Conservation (phyloP, 768 basidiomycete species). For the Amanita inopinata region DNA sequence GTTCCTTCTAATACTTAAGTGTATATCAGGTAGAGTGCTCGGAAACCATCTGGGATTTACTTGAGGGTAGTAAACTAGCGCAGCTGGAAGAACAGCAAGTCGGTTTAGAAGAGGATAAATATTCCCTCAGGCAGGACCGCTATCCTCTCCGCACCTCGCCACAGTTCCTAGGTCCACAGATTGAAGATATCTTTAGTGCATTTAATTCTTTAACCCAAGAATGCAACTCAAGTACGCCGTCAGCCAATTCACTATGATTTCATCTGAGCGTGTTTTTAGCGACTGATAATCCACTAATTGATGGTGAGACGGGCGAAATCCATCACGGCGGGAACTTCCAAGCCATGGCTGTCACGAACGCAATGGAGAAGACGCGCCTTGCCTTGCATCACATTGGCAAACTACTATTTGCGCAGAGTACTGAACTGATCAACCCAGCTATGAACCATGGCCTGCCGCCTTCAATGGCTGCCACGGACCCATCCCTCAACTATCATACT, state of each 20-base stretch:
- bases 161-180: constrained; percentile 73
- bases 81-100: constrained; percentile 54
- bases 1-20: background rate
- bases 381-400: constrained; percentile 62
- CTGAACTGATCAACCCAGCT: constrained; percentile 69
- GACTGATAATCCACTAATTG: constrained; percentile 76
- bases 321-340: constrained; percentile 88
- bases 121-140: constrained; percentile 66
- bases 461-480: constrained; percentile 63
- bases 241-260: constrained; percentile 6
- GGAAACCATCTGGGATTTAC: constrained; percentile 46
- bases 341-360: constrained; percentile 65
- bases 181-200: constrained; percentile 64
- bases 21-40: constrained; percentile 49
- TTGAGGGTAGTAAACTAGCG: constrained; percentile 55
- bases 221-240: constrained; percentile 64
- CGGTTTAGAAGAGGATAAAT: constrained; percentile 53
- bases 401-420: constrained; percentile 57
- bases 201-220: constrained; percentile 53
- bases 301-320: constrained; percentile 51
- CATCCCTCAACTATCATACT: constrained; percentile 66
- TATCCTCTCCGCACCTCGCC: constrained; percentile 60
- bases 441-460: constrained; percentile 78
- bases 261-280: constrained; percentile 40
- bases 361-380: constrained; percentile 84